These are phyloP conservation scores for Steccherinum ochraceum DNA, from an alignment of 768 basidiomycete genomes.

Conservation along the genomic window DNA sequence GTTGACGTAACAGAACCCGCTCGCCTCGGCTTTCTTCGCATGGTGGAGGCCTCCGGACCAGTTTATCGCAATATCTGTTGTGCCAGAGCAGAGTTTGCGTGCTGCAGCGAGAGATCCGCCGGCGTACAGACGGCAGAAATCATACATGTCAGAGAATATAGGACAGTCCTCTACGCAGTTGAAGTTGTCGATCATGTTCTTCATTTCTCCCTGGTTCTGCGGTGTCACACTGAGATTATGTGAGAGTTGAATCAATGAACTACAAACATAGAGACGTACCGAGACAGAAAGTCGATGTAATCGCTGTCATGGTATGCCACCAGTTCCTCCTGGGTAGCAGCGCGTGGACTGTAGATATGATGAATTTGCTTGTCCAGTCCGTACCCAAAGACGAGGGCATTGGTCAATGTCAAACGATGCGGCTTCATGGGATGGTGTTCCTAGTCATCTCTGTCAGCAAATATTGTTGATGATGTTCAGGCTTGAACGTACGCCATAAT, in stretches of 20 bases:
- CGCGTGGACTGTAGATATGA: constrained; percentile 81
- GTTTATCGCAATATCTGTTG: constrained; percentile 95
- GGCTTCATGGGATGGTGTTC: constrained; percentile 99
- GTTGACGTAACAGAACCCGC: constrained; percentile 98
- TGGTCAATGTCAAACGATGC: constrained; percentile 91
- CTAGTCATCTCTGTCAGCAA: too few relatives aligned
- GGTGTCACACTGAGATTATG: constrained; percentile 68
- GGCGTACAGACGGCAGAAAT: constrained; percentile 91
- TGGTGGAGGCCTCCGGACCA: constrained; percentile 99
- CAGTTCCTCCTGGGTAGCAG: constrained; percentile 86
- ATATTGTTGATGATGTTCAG: neutral
- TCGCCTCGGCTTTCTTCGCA: constrained; percentile 95
- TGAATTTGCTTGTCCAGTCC: constrained; percentile 95
- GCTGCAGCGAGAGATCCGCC: constrained; percentile 91
- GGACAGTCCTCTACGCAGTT: constrained; percentile 98
- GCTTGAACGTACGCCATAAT: constrained; percentile 76
- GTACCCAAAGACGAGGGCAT: constrained; percentile 92
- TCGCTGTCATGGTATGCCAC: constrained; percentile 90
- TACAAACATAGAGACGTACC: constrained; percentile 37
- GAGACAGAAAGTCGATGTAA: constrained; percentile 93
- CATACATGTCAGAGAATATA: constrained; percentile 90
- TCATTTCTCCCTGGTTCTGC: constrained; percentile 62
- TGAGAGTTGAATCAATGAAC: neutral
- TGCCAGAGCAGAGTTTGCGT: constrained; percentile 73
- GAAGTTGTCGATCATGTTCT: constrained; percentile 74